A percentile compares a stretch with the other conserved stretches of the same genome.
phyloP scores from a whole-genome alignment of 306 rosid genomes.

The Rosa persica region DNA sequence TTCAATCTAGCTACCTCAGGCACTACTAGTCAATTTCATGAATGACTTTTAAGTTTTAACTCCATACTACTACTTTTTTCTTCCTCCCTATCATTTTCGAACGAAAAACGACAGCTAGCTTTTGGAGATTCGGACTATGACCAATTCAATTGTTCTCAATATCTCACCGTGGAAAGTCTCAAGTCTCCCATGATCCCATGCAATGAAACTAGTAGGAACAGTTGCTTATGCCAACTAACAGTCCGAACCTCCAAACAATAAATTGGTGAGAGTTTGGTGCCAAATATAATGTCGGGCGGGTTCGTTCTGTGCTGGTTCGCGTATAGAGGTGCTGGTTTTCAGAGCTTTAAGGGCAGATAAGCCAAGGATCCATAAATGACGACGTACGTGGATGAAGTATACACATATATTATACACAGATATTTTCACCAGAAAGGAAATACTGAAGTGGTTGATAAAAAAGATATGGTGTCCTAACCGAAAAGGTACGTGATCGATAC shows the following conservation, averaged over 20 bases:
- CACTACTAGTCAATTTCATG: neutral
- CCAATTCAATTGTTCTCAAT: neutral
- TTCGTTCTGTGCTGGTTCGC: neutral
- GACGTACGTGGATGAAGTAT: neutral
- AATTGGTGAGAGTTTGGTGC: neutral
- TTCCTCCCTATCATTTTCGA: neutral
- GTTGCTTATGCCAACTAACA: neutral
- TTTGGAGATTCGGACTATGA: neutral
- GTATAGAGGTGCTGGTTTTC: neutral
- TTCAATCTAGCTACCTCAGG: neutral
- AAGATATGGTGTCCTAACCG: no score
- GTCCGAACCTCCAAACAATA: neutral
- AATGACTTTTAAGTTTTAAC: neutral
- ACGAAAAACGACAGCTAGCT: neutral
- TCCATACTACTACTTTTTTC: neutral
- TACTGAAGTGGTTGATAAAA: no score
- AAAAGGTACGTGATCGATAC: neutral
- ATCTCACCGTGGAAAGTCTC: neutral
- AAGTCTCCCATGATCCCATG: neutral
- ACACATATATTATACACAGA: neutral
- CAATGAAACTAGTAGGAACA: neutral
- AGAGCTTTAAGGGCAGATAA: neutral
- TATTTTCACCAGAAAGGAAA: neutral
- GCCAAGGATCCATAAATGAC: neutral
- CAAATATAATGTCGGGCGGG: neutral